phyloP scores from a whole-genome alignment of 768 basidiomycete species.

The Galerina sulciceps region DNA sequence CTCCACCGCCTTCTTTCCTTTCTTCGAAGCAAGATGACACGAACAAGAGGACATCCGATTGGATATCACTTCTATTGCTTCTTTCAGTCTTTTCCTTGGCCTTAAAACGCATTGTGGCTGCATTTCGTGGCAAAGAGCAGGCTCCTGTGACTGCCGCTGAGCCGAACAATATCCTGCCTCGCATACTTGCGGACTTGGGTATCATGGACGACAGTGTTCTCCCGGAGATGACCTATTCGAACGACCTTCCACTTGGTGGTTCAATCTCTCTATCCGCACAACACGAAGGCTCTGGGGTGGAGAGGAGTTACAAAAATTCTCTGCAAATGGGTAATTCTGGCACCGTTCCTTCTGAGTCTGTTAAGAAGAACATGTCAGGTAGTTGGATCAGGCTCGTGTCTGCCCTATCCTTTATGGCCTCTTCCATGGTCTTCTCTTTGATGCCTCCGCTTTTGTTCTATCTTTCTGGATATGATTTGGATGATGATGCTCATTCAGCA shows the following conservation, averaged over 20 bases:
- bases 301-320: not conserved
- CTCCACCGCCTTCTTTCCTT: slow-evolving; percentile 1
- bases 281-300: not conserved
- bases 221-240: too few relatives aligned
- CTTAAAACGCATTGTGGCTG: not conserved
- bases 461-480: not conserved
- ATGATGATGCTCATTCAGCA: not conserved
- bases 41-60: not conserved
- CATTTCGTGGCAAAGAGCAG: not conserved
- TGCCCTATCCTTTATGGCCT: too few relatives aligned
- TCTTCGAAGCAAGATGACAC: not conserved
- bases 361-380: not conserved
- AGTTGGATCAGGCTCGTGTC: not conserved
- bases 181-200: not conserved
- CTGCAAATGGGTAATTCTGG: not conserved
- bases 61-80: not conserved
- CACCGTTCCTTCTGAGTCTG: not conserved
- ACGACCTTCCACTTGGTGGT: not conserved
- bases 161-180: not conserved
- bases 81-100: not conserved
- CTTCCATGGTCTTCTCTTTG: not conserved
- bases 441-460: not conserved
- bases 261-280: not conserved
- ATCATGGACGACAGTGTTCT: not conserved
- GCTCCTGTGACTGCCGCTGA: too few relatives aligned